Conservation (phyloP, 495 filamentous ascomycete species). For the Jackrogersella minutella region DNA sequence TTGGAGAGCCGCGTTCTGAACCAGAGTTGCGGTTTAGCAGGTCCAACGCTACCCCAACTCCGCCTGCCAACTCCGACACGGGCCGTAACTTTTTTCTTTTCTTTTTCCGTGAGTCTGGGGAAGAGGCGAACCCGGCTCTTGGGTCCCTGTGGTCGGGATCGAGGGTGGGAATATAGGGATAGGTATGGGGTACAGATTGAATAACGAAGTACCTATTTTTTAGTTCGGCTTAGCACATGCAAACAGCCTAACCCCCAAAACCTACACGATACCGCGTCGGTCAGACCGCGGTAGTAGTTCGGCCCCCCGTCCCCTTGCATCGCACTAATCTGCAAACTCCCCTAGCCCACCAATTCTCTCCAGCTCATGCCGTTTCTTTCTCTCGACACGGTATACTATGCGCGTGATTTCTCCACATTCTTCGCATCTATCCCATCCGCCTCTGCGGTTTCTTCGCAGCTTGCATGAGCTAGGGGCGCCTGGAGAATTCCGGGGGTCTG, state of each 20-base stretch:
- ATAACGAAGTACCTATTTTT: too few relatives aligned
- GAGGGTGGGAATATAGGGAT: neutral
- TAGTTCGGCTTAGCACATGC: neutral
- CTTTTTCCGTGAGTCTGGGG: too few relatives aligned
- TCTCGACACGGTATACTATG: too few relatives aligned
- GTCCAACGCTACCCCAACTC: neutral
- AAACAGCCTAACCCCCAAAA: neutral
- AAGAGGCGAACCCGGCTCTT: neutral
- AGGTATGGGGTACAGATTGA: neutral
- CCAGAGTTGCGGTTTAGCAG: conserved; percentile 3
- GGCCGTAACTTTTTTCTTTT: too few relatives aligned
- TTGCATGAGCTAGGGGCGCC: neutral
- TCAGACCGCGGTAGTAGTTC: conserved; percentile 6
- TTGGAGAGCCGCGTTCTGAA: neutral
- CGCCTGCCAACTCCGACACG: neutral
- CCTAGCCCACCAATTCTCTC: too few relatives aligned
- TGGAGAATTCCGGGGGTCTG: neutral
- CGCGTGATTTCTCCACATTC: too few relatives aligned
- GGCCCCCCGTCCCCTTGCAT: too few relatives aligned
- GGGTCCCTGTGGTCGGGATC: neutral
- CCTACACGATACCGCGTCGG: neutral
- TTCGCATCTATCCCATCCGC: too few relatives aligned
- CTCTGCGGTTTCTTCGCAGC: too few relatives aligned
- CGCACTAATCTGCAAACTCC: too few relatives aligned
- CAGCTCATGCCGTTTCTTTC: too few relatives aligned